Base-by-base conservation (phyloP, 1,284 basidiomycete genomes). In the Boletus mariae region DNA sequence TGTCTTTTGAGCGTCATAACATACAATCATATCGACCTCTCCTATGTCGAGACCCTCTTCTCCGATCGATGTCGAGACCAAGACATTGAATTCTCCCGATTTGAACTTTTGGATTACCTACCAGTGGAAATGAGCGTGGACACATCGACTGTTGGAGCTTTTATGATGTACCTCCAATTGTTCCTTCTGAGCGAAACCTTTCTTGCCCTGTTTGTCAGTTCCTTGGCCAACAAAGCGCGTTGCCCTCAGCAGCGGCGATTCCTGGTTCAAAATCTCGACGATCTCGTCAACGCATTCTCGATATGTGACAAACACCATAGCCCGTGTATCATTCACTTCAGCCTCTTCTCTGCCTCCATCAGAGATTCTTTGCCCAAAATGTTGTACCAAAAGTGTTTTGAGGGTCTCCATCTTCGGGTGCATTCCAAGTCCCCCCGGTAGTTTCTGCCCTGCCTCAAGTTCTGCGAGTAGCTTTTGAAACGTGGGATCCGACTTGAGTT, bases 11-110 rank as follows among this genome's bases (percentile, higher is more conserved):
- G 95, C 88, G 63, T 99, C 97, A 70, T 99, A 99, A 65, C 95
- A 97, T 41, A 98, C 79, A 51, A 98, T 97, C 66, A 96, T 79
- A 68, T 99, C 97, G n/a, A 99, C 89, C 65, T 98, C 95, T 45
- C 97, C 97, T 54, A 99, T 99, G 69, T 99, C 97, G n/a, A 99
- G 77, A 57, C 97, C 97, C 71, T 99, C 97, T 73, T 99, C 97
- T 29, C 97, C 97, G 54, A 99, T 94, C 3, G 91, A 97, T 0
- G 97, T 99, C 1, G 96, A 90, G 2, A 99, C 96, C 5, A 99
- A 76, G 31, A 98, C 87, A 62, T 99, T 98, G 71, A 83, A 93
- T 53, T 86, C 86, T 31, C 93, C 94, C 3, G 75, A 73, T 70
- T 95, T 95, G 78, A 99, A 99, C 55, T 85, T 83, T 52, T 83